Evolutionary conservation across 768 basidiomycete genomes (phyloP).

Genomic region (Hortiboletus flavorubellus): DNA sequence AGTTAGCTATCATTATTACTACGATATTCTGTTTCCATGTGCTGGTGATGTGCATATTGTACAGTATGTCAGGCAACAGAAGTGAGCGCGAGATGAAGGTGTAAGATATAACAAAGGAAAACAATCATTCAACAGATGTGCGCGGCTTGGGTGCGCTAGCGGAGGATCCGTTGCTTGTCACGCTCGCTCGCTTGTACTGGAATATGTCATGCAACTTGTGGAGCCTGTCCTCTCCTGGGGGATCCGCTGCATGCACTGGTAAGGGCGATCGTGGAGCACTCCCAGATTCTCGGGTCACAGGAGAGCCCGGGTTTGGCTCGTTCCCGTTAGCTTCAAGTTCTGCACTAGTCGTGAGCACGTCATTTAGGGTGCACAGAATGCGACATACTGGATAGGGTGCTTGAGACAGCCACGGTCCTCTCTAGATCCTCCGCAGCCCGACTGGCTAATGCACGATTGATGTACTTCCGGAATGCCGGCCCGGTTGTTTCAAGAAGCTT

Average conservation of each 20-base stretch:
- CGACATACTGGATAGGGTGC: slow-evolving; percentile 72
- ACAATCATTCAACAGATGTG: slow-evolving; percentile 19
- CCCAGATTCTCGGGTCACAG: slow-evolving; percentile 29
- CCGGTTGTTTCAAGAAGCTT: slow-evolving; percentile 88
- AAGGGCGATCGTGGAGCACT: slow-evolving; percentile 36
- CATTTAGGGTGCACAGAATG: background rate
- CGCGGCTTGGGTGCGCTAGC: slow-evolving; percentile 16
- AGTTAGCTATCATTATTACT: slow-evolving; percentile 19
- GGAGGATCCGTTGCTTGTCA: slow-evolving; percentile 43
- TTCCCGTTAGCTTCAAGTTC: slow-evolving; percentile 60
- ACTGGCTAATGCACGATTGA: slow-evolving; percentile 81
- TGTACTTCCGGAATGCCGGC: slow-evolving; percentile 87
- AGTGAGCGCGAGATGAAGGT: slow-evolving; percentile 13
- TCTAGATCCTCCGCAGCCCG: slow-evolving; percentile 86
- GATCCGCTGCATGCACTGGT: slow-evolving; percentile 26
- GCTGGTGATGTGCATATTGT: slow-evolving; percentile 20
- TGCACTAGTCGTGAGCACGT: slow-evolving; percentile 27
- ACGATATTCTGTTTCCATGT: slow-evolving; percentile 20
- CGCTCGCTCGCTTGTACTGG: slow-evolving; percentile 71
- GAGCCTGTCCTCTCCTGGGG: slow-evolving; percentile 57
- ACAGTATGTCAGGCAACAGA: slow-evolving; percentile 27
- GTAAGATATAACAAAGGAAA: slow-evolving; percentile 17
- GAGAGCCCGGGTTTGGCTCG: slow-evolving; percentile 34
- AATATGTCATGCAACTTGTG: slow-evolving; percentile 78
- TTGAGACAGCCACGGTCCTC: slow-evolving; percentile 74